Percentiles rank a stretch among this genome's conserved stretches.
Evolutionary conservation across 352 stramenopile genomes (phyloP).

Genomic region (Globisporangium orthogonon): DNA sequence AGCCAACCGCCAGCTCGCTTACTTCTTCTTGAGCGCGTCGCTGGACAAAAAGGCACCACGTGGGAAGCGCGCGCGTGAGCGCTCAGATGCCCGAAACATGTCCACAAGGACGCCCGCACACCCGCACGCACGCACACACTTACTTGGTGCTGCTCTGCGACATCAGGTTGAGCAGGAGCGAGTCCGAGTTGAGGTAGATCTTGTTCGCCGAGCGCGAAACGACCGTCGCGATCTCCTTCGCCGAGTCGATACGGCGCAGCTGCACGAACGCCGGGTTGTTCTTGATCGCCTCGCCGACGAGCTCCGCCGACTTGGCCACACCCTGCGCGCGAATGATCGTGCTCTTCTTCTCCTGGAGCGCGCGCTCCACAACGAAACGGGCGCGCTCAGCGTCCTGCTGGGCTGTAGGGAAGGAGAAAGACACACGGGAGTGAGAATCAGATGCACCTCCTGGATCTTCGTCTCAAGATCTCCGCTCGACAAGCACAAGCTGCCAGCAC

Average conservation of each 20-base stretch:
- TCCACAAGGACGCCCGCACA: not conserved
- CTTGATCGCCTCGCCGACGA: slow-evolving; percentile 98
- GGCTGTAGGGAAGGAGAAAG: slow-evolving; percentile 32
- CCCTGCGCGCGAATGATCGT: slow-evolving; percentile 96
- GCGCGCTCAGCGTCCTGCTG: slow-evolving; percentile 99
- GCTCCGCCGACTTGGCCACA: slow-evolving; percentile 97
- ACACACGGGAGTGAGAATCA: too few species aligned
- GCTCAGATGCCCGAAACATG: too few species aligned
- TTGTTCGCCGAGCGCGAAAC: slow-evolving; percentile 95
- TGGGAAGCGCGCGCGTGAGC: not conserved
- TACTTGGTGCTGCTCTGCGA: slow-evolving; percentile 60
- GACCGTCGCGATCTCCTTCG: slow-evolving; percentile 97
- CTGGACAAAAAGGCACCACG: not conserved
- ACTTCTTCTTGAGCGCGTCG: slow-evolving; percentile 1
- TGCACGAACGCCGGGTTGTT: slow-evolving; percentile 99
- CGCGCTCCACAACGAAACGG: slow-evolving; percentile 98
- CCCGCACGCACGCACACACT: slow-evolving; percentile 9
- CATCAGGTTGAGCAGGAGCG: slow-evolving; percentile 95
- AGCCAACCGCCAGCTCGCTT: not conserved
- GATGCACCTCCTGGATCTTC: too few species aligned
- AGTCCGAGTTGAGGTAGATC: slow-evolving; percentile 98
- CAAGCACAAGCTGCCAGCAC: slow-evolving; percentile 3
- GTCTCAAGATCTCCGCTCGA: too few species aligned
- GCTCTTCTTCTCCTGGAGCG: slow-evolving; percentile 98
- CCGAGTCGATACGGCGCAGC: slow-evolving; percentile 97